A percentile compares a stretch with the other conserved stretches of the same genome.
phyloP scores from a whole-genome alignment of 164 flowering plant species.

The Warburgia ugandensis region DNA sequence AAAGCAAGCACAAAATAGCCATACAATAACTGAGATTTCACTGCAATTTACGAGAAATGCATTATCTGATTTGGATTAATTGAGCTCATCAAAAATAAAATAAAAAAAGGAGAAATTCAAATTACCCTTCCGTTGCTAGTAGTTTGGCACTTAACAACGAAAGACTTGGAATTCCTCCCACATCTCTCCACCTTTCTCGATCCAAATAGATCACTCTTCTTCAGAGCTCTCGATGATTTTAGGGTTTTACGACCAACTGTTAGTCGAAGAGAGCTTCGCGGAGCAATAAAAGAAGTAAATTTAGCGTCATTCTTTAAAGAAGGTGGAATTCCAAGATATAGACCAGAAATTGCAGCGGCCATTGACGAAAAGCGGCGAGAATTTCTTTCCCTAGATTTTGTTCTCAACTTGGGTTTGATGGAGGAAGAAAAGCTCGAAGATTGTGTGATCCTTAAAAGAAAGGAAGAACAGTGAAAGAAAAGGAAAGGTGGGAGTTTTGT shows the following conservation, averaged over 20 bases:
- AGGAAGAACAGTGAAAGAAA: not conserved
- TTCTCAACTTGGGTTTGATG: no score
- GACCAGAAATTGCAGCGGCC: slow-evolving; percentile 3
- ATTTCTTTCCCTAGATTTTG: no score
- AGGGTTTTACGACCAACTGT: slow-evolving; percentile 18
- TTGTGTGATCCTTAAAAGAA: not conserved
- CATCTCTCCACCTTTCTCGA: slow-evolving; percentile 17
- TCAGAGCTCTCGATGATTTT: slow-evolving; percentile 18
- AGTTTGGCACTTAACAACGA: slow-evolving; percentile 56
- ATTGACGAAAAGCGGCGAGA: no score
- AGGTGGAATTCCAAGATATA: not conserved
- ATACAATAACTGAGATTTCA: no score
- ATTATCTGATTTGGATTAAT: no score
- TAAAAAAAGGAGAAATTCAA: not conserved
- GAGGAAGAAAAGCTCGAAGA: not conserved
- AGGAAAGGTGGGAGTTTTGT: not conserved
- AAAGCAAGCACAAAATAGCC: no score
- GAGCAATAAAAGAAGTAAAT: not conserved
- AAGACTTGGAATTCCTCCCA: slow-evolving; percentile 22
- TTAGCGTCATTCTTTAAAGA: not conserved
- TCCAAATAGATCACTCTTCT: slow-evolving; percentile 14
- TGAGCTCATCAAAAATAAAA: no score
- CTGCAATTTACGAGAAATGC: no score
- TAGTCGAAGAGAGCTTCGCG: slow-evolving; percentile 26
- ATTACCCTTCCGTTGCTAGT: slow-evolving; percentile 54